phyloP scores from a whole-genome alignment of 108 stramenopile genomes.

The Skeletonema costatum region DNA sequence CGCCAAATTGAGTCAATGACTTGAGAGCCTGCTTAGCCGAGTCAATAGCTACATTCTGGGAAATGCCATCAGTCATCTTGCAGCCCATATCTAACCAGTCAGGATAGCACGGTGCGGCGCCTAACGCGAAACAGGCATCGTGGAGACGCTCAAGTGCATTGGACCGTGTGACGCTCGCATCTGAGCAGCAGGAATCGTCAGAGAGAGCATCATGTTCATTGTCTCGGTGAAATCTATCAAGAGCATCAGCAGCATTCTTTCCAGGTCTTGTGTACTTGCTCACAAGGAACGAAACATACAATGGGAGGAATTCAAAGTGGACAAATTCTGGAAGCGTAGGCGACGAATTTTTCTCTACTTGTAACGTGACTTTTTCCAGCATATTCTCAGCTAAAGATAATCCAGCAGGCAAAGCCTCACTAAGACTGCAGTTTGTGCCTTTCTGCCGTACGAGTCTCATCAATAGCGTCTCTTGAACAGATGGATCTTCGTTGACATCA shows the following conservation, averaged over 20 bases:
- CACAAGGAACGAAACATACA: slow-evolving; percentile 60
- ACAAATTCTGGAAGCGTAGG: slow-evolving; percentile 32
- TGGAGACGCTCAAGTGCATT: slow-evolving; percentile 55
- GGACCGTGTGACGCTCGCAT: slow-evolving; percentile 13
- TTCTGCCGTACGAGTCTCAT: slow-evolving; percentile 6
- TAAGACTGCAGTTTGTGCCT: slow-evolving; percentile 26
- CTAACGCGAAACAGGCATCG: slow-evolving; percentile 61
- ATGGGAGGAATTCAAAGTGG: slow-evolving; percentile 51
- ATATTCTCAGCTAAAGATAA: slow-evolving; percentile 14
- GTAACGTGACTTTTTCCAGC: not conserved
- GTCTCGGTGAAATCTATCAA: slow-evolving; percentile 18
- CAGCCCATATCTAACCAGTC: slow-evolving; percentile 79
- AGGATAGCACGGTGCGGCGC: slow-evolving; percentile 78
- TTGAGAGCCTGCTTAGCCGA: slow-evolving; percentile 52
- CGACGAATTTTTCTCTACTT: slow-evolving; percentile 4
- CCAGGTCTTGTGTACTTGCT: slow-evolving; percentile 62
- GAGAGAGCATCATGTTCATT: slow-evolving; percentile 9
- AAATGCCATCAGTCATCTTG: slow-evolving; percentile 50
- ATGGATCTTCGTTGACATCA: slow-evolving; percentile 4
- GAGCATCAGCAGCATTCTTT: slow-evolving; percentile 32
- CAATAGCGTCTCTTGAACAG: slow-evolving; percentile 13
- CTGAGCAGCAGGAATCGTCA: slow-evolving; percentile 41
- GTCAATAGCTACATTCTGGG: slow-evolving; percentile 40
- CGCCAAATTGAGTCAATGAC: slow-evolving; percentile 48
- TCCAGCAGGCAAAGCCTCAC: slow-evolving; percentile 49